phyloP scores from a whole-genome alignment of 495 filamentous ascomycete genomes.

The Aspergillus steynii region DNA sequence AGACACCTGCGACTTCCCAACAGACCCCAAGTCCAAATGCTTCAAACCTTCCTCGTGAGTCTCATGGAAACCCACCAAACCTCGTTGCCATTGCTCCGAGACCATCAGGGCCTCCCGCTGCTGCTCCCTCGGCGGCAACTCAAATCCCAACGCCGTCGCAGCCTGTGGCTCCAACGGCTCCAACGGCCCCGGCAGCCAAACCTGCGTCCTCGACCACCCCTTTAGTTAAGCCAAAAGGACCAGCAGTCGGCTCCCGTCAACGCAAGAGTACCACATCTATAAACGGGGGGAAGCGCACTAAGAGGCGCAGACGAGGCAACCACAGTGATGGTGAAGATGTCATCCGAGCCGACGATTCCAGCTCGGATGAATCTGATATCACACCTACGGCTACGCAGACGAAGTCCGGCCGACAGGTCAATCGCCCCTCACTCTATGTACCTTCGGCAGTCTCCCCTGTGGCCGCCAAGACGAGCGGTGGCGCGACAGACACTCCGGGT shows the following conservation, averaged over 20 bases:
- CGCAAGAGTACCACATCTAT: constrained; percentile 11
- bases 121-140: not conserved
- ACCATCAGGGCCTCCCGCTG: constrained; percentile 11
- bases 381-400: constrained; percentile 65
- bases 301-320: constrained; percentile 51
- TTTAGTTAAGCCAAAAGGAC: constrained; percentile 14
- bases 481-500: constrained; percentile 34
- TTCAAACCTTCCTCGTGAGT: constrained; percentile 3
- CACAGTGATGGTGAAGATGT: constrained; percentile 41
- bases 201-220: constrained; percentile 3
- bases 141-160: constrained; percentile 1
- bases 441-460: constrained; percentile 49
- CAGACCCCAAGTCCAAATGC: constrained; percentile 1
- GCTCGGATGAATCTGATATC: constrained; percentile 50
- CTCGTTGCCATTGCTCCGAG: constrained; percentile 21
- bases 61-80: constrained; percentile 1
- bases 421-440: constrained; percentile 70
- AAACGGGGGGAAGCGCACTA: constrained; percentile 25
- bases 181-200: constrained; percentile 7
- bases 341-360: constrained; percentile 46
- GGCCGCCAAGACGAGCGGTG: constrained; percentile 25
- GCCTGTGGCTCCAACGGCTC: not conserved
- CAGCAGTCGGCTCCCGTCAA: constrained; percentile 12
- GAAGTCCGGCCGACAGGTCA: constrained; percentile 80
- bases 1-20: constrained; percentile 12